Conservation (phyloP, 176 grass and related monocot genomes). For the Cenchrus americanus region DNA sequence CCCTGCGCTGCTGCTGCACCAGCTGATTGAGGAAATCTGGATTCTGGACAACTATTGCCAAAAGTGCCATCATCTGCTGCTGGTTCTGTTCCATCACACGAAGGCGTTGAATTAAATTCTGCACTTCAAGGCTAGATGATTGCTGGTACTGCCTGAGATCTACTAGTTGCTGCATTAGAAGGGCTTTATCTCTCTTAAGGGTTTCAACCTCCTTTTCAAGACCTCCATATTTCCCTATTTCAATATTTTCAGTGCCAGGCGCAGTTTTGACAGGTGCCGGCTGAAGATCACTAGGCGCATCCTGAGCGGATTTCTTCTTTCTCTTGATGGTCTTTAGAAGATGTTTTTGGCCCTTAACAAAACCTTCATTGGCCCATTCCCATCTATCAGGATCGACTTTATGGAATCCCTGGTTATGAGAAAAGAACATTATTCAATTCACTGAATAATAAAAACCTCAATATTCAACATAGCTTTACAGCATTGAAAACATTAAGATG, state of each 20-base stretch:
- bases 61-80: slow-evolving; percentile 75
- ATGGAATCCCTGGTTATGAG: slow-evolving; percentile 73
- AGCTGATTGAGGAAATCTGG: slow-evolving; percentile 61
- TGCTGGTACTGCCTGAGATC: slow-evolving; percentile 79
- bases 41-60: slow-evolving; percentile 75
- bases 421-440: slow-evolving; percentile 18
- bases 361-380: slow-evolving; percentile 92
- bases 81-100: slow-evolving; percentile 81
- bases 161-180: slow-evolving; percentile 84
- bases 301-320: slow-evolving; percentile 60
- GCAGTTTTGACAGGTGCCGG: slow-evolving; percentile 50
- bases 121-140: slow-evolving; percentile 64
- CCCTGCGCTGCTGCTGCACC: slow-evolving; percentile 63
- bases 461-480: neutral
- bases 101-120: slow-evolving; percentile 62
- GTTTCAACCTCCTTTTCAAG: slow-evolving; percentile 79
- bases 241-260: slow-evolving; percentile 58
- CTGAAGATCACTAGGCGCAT: slow-evolving; percentile 35
- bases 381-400: slow-evolving; percentile 88
- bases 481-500: neutral
- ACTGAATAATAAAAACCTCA: neutral
- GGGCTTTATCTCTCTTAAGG: slow-evolving; percentile 81
- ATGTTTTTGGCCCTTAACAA: slow-evolving; percentile 75
- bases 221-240: slow-evolving; percentile 77
- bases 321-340: slow-evolving; percentile 75